These are phyloP conservation scores for Alternaria postmessia DNA, from an alignment of 2,329 filamentous ascomycete genomes.

Conservation along the genomic window DNA sequence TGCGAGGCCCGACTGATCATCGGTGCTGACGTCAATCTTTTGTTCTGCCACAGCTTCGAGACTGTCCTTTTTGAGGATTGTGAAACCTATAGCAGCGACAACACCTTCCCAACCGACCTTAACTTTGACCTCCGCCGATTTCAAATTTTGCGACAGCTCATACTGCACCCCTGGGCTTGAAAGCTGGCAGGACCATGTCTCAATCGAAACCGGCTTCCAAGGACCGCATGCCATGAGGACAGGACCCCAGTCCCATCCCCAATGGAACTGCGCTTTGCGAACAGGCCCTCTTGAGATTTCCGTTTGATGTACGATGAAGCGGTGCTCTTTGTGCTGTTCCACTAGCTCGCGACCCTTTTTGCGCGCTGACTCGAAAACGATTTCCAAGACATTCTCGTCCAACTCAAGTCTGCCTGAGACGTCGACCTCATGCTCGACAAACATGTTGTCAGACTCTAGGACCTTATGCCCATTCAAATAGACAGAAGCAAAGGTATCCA, in stretches of 20 bases:
- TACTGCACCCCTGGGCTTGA: slow-evolving; percentile 70
- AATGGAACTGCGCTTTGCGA: slow-evolving; percentile 61
- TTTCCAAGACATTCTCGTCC: slow-evolving; percentile 59
- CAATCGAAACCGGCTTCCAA: slow-evolving; percentile 76
- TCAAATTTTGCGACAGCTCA: slow-evolving; percentile 54
- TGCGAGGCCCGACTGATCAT: slow-evolving; percentile 41
- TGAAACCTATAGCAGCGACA: neutral
- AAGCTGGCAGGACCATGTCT: slow-evolving; percentile 72
- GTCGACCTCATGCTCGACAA: slow-evolving; percentile 63
- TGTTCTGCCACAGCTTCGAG: neutral
- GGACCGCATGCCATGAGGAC: slow-evolving; percentile 58
- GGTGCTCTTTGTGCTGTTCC: slow-evolving; percentile 62
- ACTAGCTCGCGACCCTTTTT: slow-evolving; percentile 61
- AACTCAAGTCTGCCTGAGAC: slow-evolving; percentile 54
- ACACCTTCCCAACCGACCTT: neutral
- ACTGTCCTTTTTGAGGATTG: neutral
- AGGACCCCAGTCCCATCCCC: slow-evolving; percentile 61
- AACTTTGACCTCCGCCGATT: slow-evolving; percentile 2
- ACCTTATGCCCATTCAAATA: slow-evolving; percentile 62
- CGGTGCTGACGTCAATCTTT: neutral
- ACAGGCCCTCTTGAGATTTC: slow-evolving; percentile 62
- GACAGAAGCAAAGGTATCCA: slow-evolving; percentile 70
- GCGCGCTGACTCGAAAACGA: slow-evolving; percentile 65
- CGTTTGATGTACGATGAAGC: slow-evolving; percentile 52
- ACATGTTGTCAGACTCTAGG: slow-evolving; percentile 69